Conservation (phyloP, 1,139 yeast species). For the Nakaseomyces bracarensis region DNA sequence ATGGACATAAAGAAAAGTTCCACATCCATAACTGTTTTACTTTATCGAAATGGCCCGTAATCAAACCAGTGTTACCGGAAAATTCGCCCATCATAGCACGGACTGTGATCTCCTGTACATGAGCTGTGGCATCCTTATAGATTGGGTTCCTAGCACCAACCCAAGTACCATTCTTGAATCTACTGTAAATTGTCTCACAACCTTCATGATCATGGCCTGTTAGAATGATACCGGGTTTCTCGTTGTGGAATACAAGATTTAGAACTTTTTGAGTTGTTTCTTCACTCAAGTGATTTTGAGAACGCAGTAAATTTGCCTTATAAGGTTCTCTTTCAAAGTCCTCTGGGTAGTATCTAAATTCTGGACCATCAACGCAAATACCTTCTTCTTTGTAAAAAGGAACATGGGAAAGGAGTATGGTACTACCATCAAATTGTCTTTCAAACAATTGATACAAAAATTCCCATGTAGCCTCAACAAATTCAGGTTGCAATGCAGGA, state of each 20-base stretch:
- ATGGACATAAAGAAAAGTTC: conserved; percentile 64
- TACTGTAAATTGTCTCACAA: conserved; percentile 61
- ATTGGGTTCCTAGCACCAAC: conserved; percentile 40
- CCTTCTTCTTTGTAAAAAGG: conserved; percentile 81
- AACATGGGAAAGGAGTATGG: conserved; percentile 78
- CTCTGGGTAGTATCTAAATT: conserved; percentile 52
- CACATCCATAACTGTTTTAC: conserved; percentile 49
- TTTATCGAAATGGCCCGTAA: conserved; percentile 57
- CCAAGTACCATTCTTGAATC: conserved; percentile 42
- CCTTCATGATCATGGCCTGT: conserved; percentile 98
- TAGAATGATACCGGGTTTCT: conserved; percentile 65
- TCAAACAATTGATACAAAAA: conserved; percentile 53
- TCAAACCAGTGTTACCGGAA: conserved; percentile 79
- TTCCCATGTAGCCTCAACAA: conserved; percentile 58
- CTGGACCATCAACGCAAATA: conserved; percentile 80
- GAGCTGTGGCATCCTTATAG: conserved; percentile 28
- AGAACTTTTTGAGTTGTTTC: conserved; percentile 61
- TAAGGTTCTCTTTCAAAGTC: conserved; percentile 50
- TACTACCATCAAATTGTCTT: conserved; percentile 60
- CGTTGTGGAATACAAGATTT: conserved; percentile 56
- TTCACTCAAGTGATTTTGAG: conserved; percentile 77
- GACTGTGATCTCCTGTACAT: conserved; percentile 73
- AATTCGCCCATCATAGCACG: conserved; percentile 94
- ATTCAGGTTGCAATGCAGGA: conserved; percentile 72
- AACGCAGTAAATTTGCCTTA: conserved; percentile 60